Conservation (phyloP, 352 stramenopile genomes). For the Paralagenidium karlingii region DNA sequence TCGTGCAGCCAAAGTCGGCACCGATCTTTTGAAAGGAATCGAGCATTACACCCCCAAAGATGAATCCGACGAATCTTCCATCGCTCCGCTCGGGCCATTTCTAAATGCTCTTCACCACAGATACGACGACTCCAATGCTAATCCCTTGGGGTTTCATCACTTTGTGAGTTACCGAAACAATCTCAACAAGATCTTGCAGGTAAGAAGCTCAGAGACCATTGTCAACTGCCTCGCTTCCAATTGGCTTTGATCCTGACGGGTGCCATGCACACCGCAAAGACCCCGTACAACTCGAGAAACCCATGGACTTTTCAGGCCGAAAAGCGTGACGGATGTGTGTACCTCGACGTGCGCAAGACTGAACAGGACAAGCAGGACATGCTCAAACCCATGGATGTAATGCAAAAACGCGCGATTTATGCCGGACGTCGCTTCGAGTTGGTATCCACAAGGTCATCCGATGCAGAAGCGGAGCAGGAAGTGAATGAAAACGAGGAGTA, state of each 20-base stretch:
- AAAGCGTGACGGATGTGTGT: conserved; percentile 41
- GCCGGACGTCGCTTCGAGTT: conserved; percentile 60
- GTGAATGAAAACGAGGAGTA: conserved; percentile 61
- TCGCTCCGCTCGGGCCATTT: conserved; percentile 34
- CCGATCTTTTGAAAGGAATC: conserved; percentile 44
- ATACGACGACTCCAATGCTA: conserved; percentile 10
- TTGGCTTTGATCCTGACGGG: too few species aligned
- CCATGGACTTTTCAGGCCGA: conserved; percentile 43
- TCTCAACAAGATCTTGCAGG: conserved; percentile 73
- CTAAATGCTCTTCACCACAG: conserved; percentile 29
- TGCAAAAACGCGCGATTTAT: conserved; percentile 44
- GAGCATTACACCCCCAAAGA: conserved; percentile 37
- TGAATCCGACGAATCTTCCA: conserved; percentile 21
- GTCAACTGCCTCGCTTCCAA: too few species aligned
- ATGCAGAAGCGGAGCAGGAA: conserved; percentile 4
- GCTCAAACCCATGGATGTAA: conserved; percentile 21
- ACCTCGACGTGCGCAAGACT: conserved; percentile 44
- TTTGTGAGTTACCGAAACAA: conserved; percentile 74
- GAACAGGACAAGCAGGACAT: conserved; percentile 24
- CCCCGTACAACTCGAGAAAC: conserved; percentile 66
- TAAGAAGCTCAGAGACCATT: conserved; percentile 8
- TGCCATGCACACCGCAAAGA: too few species aligned
- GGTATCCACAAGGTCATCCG: conserved; percentile 14
- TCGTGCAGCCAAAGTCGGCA: too few species aligned
- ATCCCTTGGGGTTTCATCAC: conserved; percentile 20